Conservation (phyloP, 1,284 basidiomycete genomes). For the Malassezia arunalokei region DNA sequence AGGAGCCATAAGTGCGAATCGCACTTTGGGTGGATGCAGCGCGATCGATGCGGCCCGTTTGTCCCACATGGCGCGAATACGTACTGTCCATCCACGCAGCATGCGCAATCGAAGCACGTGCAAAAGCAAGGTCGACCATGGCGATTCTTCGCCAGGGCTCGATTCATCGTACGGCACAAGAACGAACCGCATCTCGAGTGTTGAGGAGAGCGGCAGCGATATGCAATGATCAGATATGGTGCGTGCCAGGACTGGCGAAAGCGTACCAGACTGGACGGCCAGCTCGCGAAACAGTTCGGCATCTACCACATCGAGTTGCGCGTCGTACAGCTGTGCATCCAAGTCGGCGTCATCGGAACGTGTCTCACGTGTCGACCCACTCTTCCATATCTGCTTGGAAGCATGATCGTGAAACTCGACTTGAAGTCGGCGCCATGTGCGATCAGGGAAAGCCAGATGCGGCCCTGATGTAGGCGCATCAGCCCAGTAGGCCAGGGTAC, state of each 20-base stretch:
- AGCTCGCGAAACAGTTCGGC: constrained; percentile 27
- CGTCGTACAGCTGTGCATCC: constrained; percentile 24
- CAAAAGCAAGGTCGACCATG: constrained; percentile 8
- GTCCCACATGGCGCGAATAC: not conserved
- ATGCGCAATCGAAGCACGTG: constrained; percentile 14
- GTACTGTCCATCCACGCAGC: constrained; percentile 12
- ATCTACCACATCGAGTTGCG: constrained; percentile 28
- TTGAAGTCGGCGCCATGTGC: constrained; percentile 21
- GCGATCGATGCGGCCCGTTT: not conserved
- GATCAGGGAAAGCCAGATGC: constrained; percentile 26
- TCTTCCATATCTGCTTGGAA: constrained; percentile 18
- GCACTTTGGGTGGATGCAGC: not conserved
- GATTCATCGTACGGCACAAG: constrained; percentile 5
- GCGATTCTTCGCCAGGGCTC: not conserved
- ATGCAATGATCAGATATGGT: constrained; percentile 17
- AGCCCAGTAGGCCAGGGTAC: constrained; percentile 32
- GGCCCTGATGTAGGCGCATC: constrained; percentile 6
- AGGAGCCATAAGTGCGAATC: constrained; percentile 2
- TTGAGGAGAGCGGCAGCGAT: constrained; percentile 8
- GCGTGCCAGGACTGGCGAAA: constrained; percentile 21
- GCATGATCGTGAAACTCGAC: constrained; percentile 13
- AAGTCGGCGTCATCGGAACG: constrained; percentile 3
- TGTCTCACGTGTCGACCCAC: not conserved
- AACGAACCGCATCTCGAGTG: constrained; percentile 17
- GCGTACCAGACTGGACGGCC: constrained; percentile 18